phyloP scores from a whole-genome alignment of 2,329 filamentous ascomycete genomes.

The Aspergillus aculeatinus region DNA sequence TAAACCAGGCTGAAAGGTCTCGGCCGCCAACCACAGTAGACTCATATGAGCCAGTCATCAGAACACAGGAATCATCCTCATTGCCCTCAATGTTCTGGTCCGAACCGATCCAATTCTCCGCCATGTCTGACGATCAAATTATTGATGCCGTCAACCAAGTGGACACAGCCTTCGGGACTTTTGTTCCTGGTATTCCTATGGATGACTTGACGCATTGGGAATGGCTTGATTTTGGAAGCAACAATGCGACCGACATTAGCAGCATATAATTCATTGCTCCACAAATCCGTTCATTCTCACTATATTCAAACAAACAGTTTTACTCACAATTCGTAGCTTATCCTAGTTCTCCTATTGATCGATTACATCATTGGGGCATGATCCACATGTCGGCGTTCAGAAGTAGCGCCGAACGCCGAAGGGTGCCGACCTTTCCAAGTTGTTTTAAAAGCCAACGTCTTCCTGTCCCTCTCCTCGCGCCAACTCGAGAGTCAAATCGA shows the following conservation, averaged over 20 bases:
- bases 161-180: conserved; percentile 58
- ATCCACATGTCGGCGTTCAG: conserved; percentile 26
- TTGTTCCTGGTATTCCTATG: conserved; percentile 57
- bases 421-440: conserved; percentile 15
- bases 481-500: neutral
- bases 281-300: no score
- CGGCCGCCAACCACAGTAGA: conserved; percentile 15
- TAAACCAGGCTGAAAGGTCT: conserved; percentile 14
- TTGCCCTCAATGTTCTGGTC: conserved; percentile 42
- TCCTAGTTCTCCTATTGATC: neutral
- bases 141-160: conserved; percentile 65
- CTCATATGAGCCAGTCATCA: conserved; percentile 22
- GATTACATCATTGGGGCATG: neutral
- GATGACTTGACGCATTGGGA: conserved; percentile 61
- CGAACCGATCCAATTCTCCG: conserved; percentile 61
- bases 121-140: conserved; percentile 70
- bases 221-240: conserved; percentile 50
- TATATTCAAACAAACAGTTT: no score
- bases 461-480: neutral
- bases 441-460: conserved; percentile 12
- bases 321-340: no score
- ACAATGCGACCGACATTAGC: conserved; percentile 27
- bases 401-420: conserved; percentile 29
- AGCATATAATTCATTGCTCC: neutral
- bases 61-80: conserved; percentile 26